phyloP scores from a whole-genome alignment of 2,329 filamentous ascomycete genomes.

The Fonsecaea pedrosoi region DNA sequence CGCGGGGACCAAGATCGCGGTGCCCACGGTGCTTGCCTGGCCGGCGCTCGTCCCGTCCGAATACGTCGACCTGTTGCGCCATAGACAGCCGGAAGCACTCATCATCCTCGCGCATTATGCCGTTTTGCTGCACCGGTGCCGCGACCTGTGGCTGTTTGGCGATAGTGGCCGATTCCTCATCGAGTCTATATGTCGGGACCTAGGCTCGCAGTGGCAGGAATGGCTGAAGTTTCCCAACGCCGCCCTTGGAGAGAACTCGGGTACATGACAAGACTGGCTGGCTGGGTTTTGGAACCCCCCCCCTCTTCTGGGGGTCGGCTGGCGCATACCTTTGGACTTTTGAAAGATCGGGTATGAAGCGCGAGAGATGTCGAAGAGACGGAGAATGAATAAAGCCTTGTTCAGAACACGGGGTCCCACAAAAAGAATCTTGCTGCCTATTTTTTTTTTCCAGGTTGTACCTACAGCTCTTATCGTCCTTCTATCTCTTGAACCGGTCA shows the following conservation, averaged over 20 bases:
- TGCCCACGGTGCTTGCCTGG: slow-evolving; percentile 42
- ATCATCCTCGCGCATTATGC: slow-evolving; percentile 42
- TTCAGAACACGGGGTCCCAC: too few species aligned
- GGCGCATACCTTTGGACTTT: too few species aligned
- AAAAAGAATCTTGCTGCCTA: too few species aligned
- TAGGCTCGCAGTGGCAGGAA: slow-evolving; percentile 25
- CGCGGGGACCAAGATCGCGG: neutral
- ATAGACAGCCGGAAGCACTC: slow-evolving; percentile 46
- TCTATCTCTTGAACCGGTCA: too few species aligned
- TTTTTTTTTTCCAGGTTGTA: too few species aligned
- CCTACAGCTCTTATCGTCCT: too few species aligned
- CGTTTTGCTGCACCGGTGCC: slow-evolving; percentile 38
- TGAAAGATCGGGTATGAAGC: too few species aligned
- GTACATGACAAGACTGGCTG: slow-evolving; percentile 1
- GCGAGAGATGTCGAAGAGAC: too few species aligned
- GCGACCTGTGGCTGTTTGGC: slow-evolving; percentile 26
- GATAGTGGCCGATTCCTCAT: slow-evolving; percentile 41
- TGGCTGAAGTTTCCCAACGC: slow-evolving; percentile 20
- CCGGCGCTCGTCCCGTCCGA: slow-evolving; percentile 44
- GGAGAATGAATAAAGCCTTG: too few species aligned
- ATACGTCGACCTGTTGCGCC: slow-evolving; percentile 46
- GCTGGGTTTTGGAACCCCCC: neutral
- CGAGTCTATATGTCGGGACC: slow-evolving; percentile 21
- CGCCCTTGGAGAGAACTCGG: neutral
- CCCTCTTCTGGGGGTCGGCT: too few species aligned